A percentile compares a stretch with the other conserved stretches of the same genome.
phyloP scores from a whole-genome alignment of 345 rosid genomes.

The Capsella bursapastoris region DNA sequence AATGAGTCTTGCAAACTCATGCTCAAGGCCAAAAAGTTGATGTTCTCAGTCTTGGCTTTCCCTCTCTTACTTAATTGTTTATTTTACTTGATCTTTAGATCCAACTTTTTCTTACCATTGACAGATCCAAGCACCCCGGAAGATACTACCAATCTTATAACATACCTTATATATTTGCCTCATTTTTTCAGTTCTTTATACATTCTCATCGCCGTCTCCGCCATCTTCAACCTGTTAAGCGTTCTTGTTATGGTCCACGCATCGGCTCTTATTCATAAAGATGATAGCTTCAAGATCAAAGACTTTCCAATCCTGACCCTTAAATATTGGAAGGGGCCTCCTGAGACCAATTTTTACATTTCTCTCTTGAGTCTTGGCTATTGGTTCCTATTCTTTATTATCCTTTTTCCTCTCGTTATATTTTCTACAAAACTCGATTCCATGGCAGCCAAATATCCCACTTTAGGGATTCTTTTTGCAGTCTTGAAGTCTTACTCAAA shows the following conservation, averaged over 20 bases:
- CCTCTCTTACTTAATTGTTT: constrained; percentile 36
- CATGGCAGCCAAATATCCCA: background rate
- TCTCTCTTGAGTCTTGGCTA: constrained; percentile 48
- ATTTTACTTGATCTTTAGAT: too few relatives aligned
- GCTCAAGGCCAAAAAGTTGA: constrained; percentile 49
- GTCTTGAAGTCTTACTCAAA: constrained; percentile 47
- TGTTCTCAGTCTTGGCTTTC: constrained; percentile 46
- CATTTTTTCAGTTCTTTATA: too few relatives aligned
- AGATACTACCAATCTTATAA: too few relatives aligned
- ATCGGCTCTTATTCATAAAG: constrained; percentile 44
- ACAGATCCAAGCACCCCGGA: too few relatives aligned
- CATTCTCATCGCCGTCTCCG: background rate
- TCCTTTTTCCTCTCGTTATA: constrained; percentile 35
- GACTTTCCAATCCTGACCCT: constrained; percentile 38
- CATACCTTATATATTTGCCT: too few relatives aligned
- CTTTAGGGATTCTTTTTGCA: constrained; percentile 16
- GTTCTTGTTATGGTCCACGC: constrained; percentile 44
- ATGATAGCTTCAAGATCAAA: constrained; percentile 34
- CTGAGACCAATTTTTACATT: constrained; percentile 51
- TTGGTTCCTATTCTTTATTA: constrained; percentile 26
- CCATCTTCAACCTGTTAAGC: constrained; percentile 39
- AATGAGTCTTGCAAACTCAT: constrained; percentile 49
- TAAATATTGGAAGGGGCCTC: constrained; percentile 48
- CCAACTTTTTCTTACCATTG: too few relatives aligned
- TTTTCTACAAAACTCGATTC: background rate